Base-by-base conservation (phyloP, 2,329 filamentous ascomycete genomes). In the Fusarium illudens region DNA sequence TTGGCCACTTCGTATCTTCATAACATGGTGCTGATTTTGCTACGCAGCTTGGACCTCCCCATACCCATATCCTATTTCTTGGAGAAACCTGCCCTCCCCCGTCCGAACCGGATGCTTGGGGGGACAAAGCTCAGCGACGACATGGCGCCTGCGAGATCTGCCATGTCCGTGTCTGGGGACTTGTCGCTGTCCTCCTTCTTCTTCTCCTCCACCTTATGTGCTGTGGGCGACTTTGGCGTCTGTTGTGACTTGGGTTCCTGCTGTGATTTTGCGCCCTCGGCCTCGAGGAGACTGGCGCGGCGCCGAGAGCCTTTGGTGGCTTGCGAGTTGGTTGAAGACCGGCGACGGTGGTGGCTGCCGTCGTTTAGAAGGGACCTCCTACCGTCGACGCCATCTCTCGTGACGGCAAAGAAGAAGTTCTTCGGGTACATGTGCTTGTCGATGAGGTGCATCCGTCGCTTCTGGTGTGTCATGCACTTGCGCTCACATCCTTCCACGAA, bases 401-500 rank as follows among this genome's bases (percentile, higher is more conserved):
- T 91, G 54, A 98, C 87, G 51, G 89, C 88, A 73, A 96, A 97
- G 79, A 96, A 95, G 80, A 94, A 97, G 73, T 92, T 92, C 76
- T 88, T 89, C 11, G 94, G 95, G 75, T 96, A 99, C 80, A 90
- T 86, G 79, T 99, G 96, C 81, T 97, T 97, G 82, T 97, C 94
- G 70, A 97, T 93, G 69, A 97, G 84, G 82, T 99, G 95, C 77
- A 93, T 88, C 32, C 92, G 87, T 44, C 96, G 88, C 79, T 97
- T 98, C 74, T 92, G 89, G 29, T 91, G 89, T 4, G 92, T 94
- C 58, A 87, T 89, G 80, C 94, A 97, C 76, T 93, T 90, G 69
- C 92, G 88, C 62, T 96, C 92, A 78, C 96, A 99, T 50, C 86
- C 90, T 75, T 97, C 92, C 7, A 97, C 89, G 74, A 98, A 96